phyloP scores from a whole-genome alignment of 345 rosid species.

The Mercurialis annua region DNA sequence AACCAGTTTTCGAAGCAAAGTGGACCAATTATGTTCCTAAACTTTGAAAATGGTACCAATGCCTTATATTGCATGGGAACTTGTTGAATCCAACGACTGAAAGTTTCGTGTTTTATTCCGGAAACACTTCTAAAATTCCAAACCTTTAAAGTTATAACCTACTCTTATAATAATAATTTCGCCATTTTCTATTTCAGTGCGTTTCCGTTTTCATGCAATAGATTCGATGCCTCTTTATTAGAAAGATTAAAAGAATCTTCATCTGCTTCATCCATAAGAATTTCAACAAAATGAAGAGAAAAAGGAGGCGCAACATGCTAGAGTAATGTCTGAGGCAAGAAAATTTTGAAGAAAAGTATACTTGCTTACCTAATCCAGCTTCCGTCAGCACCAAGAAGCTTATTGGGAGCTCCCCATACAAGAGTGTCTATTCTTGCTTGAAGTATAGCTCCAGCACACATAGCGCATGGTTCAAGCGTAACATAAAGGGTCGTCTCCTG shows the following conservation, averaged over 20 bases:
- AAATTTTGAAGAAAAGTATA: constrained; percentile 5
- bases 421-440: constrained; percentile 85
- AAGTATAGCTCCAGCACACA: constrained; percentile 99
- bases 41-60: not conserved
- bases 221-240: not conserved
- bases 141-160: too few species aligned
- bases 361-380: constrained; percentile 81
- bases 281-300: not conserved
- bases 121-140: too few species aligned
- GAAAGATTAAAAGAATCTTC: not conserved
- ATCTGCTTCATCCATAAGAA: not conserved
- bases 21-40: not conserved
- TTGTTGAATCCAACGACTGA: not conserved
- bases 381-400: constrained; percentile 97
- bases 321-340: not conserved
- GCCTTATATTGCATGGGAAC: not conserved
- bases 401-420: constrained; percentile 99
- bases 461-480: constrained; percentile 93
- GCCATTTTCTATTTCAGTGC: too few species aligned
- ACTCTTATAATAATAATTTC: too few species aligned
- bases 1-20: not conserved
- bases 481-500: constrained; percentile 88
- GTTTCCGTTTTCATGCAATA: too few species aligned
- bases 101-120: too few species aligned
- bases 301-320: not conserved